phyloP scores from a whole-genome alignment of 352 stramenopile genomes.

The Pythium dissotocum region DNA sequence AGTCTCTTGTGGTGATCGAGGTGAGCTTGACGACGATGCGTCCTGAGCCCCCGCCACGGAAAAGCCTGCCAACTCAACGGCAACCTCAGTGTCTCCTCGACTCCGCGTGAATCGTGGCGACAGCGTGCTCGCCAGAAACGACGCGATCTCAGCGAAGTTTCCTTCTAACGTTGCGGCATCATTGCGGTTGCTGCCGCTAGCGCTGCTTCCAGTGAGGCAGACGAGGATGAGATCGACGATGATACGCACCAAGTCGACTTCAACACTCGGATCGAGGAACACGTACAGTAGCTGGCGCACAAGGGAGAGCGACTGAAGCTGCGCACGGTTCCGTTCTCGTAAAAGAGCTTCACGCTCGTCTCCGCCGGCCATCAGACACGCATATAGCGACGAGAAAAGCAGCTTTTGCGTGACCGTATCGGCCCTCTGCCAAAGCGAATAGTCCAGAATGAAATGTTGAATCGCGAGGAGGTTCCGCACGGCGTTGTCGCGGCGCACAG shows the following conservation, averaged over 20 bases:
- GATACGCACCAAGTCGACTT: constrained; percentile 48
- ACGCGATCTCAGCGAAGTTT: constrained; percentile 68
- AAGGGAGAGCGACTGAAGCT: constrained; percentile 66
- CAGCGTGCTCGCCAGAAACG: constrained; percentile 56
- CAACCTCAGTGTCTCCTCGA: constrained; percentile 2
- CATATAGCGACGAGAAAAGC: constrained; percentile 70
- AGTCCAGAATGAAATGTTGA: constrained; percentile 75
- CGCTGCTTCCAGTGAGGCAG: constrained; percentile 50
- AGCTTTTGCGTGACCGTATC: constrained; percentile 38
- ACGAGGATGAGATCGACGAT: constrained; percentile 72
- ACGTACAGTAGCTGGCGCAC: constrained; percentile 72
- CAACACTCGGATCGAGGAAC: constrained; percentile 57
- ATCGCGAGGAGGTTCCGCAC: constrained; percentile 66
- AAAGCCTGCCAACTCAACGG: neutral
- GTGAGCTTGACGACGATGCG: neutral
- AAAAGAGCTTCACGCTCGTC: constrained; percentile 30
- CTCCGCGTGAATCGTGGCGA: constrained; percentile 52
- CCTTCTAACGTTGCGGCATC: constrained; percentile 40
- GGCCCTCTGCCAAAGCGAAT: constrained; percentile 64
- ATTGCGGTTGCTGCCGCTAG: constrained; percentile 33
- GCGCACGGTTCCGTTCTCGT: constrained; percentile 55
- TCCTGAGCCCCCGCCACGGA: neutral
- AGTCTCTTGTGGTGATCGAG: neutral
- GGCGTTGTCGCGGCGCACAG: constrained; percentile 32
- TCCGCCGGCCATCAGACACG: constrained; percentile 49